Percentiles rank a stretch among this genome's conserved stretches.
Evolutionary conservation across 2,329 filamentous ascomycete genomes (phyloP).

Genomic region (Penicillium sclerotigenum): DNA sequence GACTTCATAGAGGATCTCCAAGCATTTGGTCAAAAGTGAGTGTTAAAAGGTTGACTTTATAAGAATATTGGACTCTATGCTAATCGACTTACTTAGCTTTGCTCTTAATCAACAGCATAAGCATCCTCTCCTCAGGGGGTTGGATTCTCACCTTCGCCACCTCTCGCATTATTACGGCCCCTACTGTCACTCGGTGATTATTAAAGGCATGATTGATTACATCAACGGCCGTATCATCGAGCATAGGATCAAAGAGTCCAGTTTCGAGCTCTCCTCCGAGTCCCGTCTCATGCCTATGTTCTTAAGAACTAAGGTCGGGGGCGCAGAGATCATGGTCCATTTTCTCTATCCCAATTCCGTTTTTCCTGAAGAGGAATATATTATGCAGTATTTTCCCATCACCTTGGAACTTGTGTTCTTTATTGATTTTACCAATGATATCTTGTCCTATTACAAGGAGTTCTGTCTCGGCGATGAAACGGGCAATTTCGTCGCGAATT

Average conservation of each 20-base stretch:
- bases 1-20: slow-evolving; percentile 8
- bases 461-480: slow-evolving; percentile 8
- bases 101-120: background rate
- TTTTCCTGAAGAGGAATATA: slow-evolving; percentile 8
- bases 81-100: background rate
- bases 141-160: slow-evolving; percentile 8
- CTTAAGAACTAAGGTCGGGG: slow-evolving; percentile 13
- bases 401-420: slow-evolving; percentile 11
- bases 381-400: slow-evolving; percentile 11
- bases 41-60: background rate
- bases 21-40: slow-evolving; percentile 13
- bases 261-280: background rate
- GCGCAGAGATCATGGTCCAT: slow-evolving; percentile 9
- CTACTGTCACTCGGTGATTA: slow-evolving; percentile 13
- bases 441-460: slow-evolving; percentile 17
- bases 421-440: slow-evolving; percentile 16
- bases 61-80: too few species aligned
- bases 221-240: slow-evolving; percentile 11
- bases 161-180: slow-evolving; percentile 9
- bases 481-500: slow-evolving; percentile 13
- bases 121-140: slow-evolving; percentile 1
- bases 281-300: slow-evolving; percentile 14
- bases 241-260: slow-evolving; percentile 4
- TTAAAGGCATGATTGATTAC: slow-evolving; percentile 10
- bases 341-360: slow-evolving; percentile 9